A percentile compares a stretch with the other conserved stretches of the same genome.
These are phyloP conservation scores for Lizonia empirigonia DNA, from an alignment of 2,329 filamentous ascomycete genomes.

Conservation along the genomic window DNA sequence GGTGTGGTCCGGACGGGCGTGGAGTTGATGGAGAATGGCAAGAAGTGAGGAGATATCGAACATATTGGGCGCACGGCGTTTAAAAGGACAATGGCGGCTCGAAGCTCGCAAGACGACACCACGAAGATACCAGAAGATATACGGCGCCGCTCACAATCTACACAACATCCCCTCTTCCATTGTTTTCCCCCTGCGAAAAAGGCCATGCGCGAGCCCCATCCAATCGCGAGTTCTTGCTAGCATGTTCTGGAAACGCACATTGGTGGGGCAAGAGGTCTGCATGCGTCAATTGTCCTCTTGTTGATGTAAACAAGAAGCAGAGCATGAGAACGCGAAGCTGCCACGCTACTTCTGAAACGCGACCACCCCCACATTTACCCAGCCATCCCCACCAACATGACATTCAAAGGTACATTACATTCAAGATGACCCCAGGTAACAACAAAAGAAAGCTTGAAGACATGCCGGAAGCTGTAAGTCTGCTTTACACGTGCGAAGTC, in stretches of 20 bases:
- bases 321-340: constrained; percentile 9
- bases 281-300: constrained; percentile 4
- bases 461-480: constrained; percentile 10
- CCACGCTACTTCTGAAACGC: constrained; percentile 18
- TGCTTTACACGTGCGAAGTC: not conserved
- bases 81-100: not conserved
- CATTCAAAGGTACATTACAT: constrained; percentile 6
- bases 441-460: constrained; percentile 11
- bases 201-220: not conserved
- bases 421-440: constrained; percentile 8
- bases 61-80: constrained; percentile 5
- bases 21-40: constrained; percentile 62
- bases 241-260: not conserved
- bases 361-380: constrained; percentile 16
- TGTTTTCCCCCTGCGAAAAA: not conserved
- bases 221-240: not conserved
- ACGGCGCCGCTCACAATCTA: not conserved
- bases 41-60: constrained; percentile 19
- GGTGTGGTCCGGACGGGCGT: constrained; percentile 87
- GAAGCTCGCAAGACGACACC: constrained; percentile 8
- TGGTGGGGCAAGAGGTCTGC: not conserved
- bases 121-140: constrained; percentile 2
- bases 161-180: not conserved
- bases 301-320: constrained; percentile 15
- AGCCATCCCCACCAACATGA: constrained; percentile 13